Conservation (phyloP, 1,139 yeast species). For the Blastobotrys elegans region DNA sequence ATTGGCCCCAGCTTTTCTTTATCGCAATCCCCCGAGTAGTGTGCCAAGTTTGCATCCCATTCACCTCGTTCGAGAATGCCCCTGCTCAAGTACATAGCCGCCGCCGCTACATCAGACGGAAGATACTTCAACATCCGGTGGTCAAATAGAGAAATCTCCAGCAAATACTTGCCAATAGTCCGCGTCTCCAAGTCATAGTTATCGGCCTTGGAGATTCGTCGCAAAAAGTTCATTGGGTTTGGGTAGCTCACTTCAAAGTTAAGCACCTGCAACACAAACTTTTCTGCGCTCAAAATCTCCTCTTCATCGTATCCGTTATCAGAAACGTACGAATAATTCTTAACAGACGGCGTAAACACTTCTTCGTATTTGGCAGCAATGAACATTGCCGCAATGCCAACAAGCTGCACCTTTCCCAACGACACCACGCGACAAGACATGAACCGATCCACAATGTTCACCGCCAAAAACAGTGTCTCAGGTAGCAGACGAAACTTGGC, state of each 20-base stretch:
- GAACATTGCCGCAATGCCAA: constrained; percentile 86
- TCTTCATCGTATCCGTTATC: constrained; percentile 81
- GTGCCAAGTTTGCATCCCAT: constrained; percentile 71
- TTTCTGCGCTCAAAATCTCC: constrained; percentile 84
- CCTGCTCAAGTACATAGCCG: constrained; percentile 86
- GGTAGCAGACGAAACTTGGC: constrained; percentile 80
- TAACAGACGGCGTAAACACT: constrained; percentile 84
- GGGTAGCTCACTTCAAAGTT: constrained; percentile 83
- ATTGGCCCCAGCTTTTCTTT: constrained; percentile 67
- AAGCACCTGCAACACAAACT: constrained; percentile 68
- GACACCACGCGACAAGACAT: constrained; percentile 76
- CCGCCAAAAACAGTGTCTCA: constrained; percentile 83
- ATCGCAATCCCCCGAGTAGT: constrained; percentile 89
- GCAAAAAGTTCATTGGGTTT: constrained; percentile 87
- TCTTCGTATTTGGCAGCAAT: constrained; percentile 96
- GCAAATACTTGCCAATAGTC: constrained; percentile 82
- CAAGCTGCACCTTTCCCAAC: constrained; percentile 77
- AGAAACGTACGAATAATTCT: constrained; percentile 82
- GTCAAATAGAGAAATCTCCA: constrained; percentile 79
- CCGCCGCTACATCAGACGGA: constrained; percentile 85
- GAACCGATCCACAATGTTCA: constrained; percentile 87
- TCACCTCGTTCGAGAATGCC: constrained; percentile 65
- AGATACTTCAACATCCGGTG: constrained; percentile 71
- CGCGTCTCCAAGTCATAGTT: constrained; percentile 90
- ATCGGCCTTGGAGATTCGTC: constrained; percentile 93